These are phyloP conservation scores for Rosa lucieae DNA, from an alignment of 306 rosid genomes.

Conservation along the genomic window DNA sequence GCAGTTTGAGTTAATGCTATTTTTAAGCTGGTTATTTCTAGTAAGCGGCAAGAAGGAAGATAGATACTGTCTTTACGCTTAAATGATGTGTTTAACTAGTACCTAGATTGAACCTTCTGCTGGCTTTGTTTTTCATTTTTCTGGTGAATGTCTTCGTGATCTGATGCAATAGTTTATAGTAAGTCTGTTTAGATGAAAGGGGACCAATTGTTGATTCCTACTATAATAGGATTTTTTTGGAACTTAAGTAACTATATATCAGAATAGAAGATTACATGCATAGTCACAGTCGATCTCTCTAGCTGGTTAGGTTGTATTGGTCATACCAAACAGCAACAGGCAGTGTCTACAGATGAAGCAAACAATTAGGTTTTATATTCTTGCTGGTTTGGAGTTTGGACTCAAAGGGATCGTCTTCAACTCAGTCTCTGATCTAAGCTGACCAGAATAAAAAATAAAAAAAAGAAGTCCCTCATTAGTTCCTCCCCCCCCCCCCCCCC, in stretches of 20 bases:
- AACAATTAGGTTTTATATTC: not conserved
- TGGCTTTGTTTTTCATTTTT: not conserved
- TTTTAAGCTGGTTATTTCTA: too few relatives aligned
- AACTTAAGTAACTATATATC: not conserved
- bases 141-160: slow-evolving; percentile 7
- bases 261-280: not conserved
- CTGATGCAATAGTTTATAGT: not conserved
- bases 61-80: too few relatives aligned
- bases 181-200: not conserved
- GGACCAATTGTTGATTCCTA: not conserved
- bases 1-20: too few relatives aligned
- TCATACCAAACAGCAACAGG: not conserved
- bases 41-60: too few relatives aligned
- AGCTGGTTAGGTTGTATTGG: not conserved
- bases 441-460: not conserved
- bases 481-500: too few relatives aligned
- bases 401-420: slow-evolving; percentile 1
- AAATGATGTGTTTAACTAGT: not conserved
- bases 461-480: too few relatives aligned
- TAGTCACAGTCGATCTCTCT: not conserved
- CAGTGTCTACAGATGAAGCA: not conserved
- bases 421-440: not conserved
- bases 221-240: not conserved
- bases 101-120: not conserved
- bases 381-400: not conserved